Base-by-base conservation (phyloP, 176 grass and related monocot genomes). In the Aegilops sharonensis region DNA sequence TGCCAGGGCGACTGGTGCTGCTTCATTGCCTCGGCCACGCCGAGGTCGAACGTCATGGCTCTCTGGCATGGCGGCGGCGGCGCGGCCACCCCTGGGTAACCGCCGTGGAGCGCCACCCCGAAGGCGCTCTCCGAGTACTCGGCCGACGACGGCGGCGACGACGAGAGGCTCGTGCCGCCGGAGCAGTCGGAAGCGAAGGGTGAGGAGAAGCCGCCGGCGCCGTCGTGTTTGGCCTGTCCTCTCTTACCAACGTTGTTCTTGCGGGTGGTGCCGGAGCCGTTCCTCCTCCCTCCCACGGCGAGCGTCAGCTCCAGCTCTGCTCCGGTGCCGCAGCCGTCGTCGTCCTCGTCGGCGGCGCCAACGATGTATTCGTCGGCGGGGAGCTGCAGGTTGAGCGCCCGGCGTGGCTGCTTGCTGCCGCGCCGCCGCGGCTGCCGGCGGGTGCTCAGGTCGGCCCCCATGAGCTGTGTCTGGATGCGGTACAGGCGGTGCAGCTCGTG, bases 1-100 rank as follows among this genome's bases (percentile, higher is more conserved):
- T 77, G 91, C 93, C 93, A 95, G 34, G 93, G 93, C 39, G 93
- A 82, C 70, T 91, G 87, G 89, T 95, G 89, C 81, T 95, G 89
- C 81, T 48, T 69, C 74, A 81, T 87, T 24, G 84, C 67, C 2
- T 86, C 91, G 3, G 83, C 91, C 10, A 85, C 47, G 30, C 85
- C 88, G 65, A 90, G 85, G 36, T 90, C 91, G 39, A 92, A 89
- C 13, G 87, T 72, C 86, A 91, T 77, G 8, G 88, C 74, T 42
- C 86, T 78, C 82, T 92, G 85, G 82, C 90, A 95, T 43, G 40
- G 40, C 84, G 90, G 89, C 64, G 61, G 40, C 0, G 23, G 11
- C 40, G 24, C 36, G 11, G 64, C 13, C 29, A 69, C 12, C 11
- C 11, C 11, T 52, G 25, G 15, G 60, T 91, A 81, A 47, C n/a